Conservation (phyloP, 495 filamentous ascomycete species). For the Daldinia loculata region DNA sequence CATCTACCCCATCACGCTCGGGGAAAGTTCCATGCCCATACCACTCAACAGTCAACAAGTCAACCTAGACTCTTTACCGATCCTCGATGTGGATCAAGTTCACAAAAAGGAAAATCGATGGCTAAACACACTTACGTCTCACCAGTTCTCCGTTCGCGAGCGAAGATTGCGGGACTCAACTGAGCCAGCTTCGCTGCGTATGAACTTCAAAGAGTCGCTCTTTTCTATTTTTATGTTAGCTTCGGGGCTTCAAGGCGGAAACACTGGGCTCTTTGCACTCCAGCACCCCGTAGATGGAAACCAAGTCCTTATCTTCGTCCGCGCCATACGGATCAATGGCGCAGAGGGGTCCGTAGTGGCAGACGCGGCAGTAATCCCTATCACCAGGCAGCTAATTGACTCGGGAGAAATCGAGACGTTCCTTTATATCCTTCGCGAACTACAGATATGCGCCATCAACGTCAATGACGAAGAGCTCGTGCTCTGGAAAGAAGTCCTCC, state of each 20-base stretch:
- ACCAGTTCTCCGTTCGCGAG: conserved; percentile 55
- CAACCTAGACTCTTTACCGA: conserved; percentile 54
- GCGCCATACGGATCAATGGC: conserved; percentile 52
- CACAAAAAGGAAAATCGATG: conserved; percentile 44
- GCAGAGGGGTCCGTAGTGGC: conserved; percentile 54
- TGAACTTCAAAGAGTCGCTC: conserved; percentile 60
- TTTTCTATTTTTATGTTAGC: conserved; percentile 56
- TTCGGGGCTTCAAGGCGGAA: conserved; percentile 51
- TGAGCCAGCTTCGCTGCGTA: conserved; percentile 33
- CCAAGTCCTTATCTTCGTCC: conserved; percentile 55
- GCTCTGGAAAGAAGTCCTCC: conserved; percentile 61
- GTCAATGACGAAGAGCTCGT: conserved; percentile 55
- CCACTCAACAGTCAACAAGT: conserved; percentile 53
- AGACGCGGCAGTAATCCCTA: conserved; percentile 59
- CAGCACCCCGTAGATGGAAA: conserved; percentile 40
- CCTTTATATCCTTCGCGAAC: conserved; percentile 38
- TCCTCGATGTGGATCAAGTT: conserved; percentile 42
- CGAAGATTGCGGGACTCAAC: conserved; percentile 42
- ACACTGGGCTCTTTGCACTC: conserved; percentile 52
- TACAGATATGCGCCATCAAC: conserved; percentile 43
- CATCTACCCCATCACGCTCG: conserved; percentile 44
- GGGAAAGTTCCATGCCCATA: conserved; percentile 33
- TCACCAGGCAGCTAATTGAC: conserved; percentile 44
- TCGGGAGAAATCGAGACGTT: conserved; percentile 44
- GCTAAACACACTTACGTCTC: conserved; percentile 48